Evolutionary conservation across 768 basidiomycete species (phyloP), one percentile per base, ranked within the genome.

Genomic region (Boletus insuetus): DNA sequence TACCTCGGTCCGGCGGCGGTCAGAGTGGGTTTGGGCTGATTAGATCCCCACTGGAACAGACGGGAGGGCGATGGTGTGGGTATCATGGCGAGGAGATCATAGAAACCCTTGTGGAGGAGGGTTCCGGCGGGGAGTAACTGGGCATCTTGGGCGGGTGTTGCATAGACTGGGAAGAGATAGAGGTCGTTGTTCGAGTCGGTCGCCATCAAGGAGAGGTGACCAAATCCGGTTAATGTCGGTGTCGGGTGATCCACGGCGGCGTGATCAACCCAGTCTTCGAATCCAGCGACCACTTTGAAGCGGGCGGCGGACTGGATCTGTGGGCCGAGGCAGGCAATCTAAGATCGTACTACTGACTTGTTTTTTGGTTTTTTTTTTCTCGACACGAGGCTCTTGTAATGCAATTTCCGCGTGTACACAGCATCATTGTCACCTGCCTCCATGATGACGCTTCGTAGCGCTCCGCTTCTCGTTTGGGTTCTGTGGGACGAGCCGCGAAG

Each of bases 101-200:
- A 93, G 77, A 92, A 92, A n/a, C 90, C 92, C 60, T 90, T 87
- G 80, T 94, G 91, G 38, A 93, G 75, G 49, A n/a, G n/a, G n/a
- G n/a, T n/a, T n/a, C n/a, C n/a, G n/a, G n/a, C n/a, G n/a, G n/a
- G n/a, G n/a, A 92, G 89, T 89, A 26, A 87, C 89, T 80, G 50
- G 83, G n/a, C 17, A 42, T 49, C 32, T 9, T 22, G 17, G 1
- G 22, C 8, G 8, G 43, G 43, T 39, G 26, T n/a, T 3, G 12
- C 20, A 17, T 57, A 48, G 3, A 46, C 26, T 17, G 55, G 54
- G 54, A 42, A 55, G 4, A 39, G 55, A 31, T 35, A 54, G 1
- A 49, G 49, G 34, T 13, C 39, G 39, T 9, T 7, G 19, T 16
- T 1, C 6, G 0, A 24, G 38, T n/a, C 14, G 17, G 38, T 35